Conservation (phyloP, 306 rosid genomes). For the Leucaena leucocephala region DNA sequence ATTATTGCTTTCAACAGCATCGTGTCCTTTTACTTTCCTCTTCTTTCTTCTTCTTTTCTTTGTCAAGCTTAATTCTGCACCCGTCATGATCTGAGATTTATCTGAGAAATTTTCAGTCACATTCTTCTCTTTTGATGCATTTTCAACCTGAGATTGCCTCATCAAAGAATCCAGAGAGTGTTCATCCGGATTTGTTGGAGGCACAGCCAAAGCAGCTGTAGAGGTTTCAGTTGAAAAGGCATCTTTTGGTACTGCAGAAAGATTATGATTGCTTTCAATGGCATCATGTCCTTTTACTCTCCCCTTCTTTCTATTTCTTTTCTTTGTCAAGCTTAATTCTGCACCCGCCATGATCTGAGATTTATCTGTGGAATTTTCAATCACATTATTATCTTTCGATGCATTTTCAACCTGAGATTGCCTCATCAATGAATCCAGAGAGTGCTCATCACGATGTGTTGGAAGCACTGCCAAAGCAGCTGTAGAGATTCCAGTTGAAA, state of each 20-base stretch:
- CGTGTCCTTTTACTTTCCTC: too few species aligned
- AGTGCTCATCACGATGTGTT: constrained; percentile 29
- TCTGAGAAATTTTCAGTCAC: too few species aligned
- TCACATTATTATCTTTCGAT: constrained; percentile 18
- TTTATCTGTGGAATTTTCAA: constrained; percentile 13
- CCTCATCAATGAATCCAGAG: constrained; percentile 32
- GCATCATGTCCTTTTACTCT: not conserved
- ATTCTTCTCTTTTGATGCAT: not conserved
- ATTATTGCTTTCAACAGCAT: too few species aligned
- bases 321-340: not conserved
- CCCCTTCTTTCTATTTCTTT: not conserved
- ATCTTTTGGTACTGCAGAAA: constrained; percentile 15
- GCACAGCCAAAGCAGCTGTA: constrained; percentile 9
- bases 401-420: constrained; percentile 32
- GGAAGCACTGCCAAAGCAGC: constrained; percentile 19
- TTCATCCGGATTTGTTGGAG: not conserved
- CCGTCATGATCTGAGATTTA: too few species aligned
- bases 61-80: too few species aligned
- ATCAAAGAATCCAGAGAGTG: not conserved
- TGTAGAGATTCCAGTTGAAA: constrained; percentile 15
- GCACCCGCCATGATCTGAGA: not conserved
- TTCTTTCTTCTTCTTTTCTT: too few species aligned
- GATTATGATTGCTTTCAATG: constrained; percentile 20
- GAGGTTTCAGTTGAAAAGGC: constrained; percentile 27
- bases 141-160: not conserved